phyloP scores from a whole-genome alignment of 352 stramenopile species.

The Phytophthora uliginosa region DNA sequence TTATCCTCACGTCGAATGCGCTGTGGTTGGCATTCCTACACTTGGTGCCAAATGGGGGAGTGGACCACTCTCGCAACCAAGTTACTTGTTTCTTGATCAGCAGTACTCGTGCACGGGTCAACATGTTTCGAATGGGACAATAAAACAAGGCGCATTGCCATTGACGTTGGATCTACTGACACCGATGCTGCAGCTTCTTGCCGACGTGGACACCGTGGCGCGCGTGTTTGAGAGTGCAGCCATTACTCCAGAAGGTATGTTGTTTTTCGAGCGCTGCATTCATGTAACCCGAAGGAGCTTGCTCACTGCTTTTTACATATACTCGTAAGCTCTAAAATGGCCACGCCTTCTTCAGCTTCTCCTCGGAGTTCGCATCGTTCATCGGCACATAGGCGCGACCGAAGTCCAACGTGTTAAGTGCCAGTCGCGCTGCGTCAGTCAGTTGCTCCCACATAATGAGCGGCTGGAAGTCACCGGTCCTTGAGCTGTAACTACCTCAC shows the following conservation, averaged over 20 bases:
- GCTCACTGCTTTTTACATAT: not conserved
- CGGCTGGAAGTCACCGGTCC: not conserved
- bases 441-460: slow-evolving; percentile 3
- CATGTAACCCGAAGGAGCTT: not conserved
- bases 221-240: not conserved
- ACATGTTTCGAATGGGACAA: not conserved
- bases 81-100: not conserved
- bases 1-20: not conserved
- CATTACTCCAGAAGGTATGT: not conserved
- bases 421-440: not conserved
- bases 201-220: not conserved
- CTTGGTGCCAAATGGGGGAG: too few species aligned
- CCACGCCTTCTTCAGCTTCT: not conserved
- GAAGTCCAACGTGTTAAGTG: not conserved
- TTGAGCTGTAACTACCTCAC: not conserved
- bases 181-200: not conserved
- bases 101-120: not conserved
- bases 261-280: not conserved
- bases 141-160: not conserved
- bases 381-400: not conserved
- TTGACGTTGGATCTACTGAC: not conserved
- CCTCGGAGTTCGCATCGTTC: not conserved
- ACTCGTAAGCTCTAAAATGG: not conserved
- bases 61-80: too few species aligned
- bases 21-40: not conserved